phyloP scores from a whole-genome alignment of 495 filamentous ascomycete species.

The Hypoxylon crocopeplum region DNA sequence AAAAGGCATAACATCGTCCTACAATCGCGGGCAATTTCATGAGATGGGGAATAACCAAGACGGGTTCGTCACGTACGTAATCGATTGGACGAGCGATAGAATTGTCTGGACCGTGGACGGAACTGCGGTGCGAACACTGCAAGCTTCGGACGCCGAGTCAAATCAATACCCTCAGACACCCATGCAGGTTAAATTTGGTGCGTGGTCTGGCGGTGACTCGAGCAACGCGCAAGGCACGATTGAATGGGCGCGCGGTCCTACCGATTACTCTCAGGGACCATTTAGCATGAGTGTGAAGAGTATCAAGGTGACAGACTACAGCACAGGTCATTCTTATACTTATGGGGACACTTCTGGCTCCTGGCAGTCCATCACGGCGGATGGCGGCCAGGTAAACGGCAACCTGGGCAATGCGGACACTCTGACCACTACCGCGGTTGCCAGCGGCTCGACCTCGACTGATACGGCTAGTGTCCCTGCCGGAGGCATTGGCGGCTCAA shows the following conservation, averaged over 20 bases:
- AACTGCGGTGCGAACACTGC: slow-evolving; percentile 70
- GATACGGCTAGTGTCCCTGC: slow-evolving; percentile 57
- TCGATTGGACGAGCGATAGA: slow-evolving; percentile 80
- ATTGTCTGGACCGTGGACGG: slow-evolving; percentile 86
- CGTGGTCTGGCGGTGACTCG: slow-evolving; percentile 86
- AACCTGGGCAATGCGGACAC: slow-evolving; percentile 54
- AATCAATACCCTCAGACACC: slow-evolving; percentile 89
- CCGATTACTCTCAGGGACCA: slow-evolving; percentile 79
- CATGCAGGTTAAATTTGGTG: slow-evolving; percentile 83
- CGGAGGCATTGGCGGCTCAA: slow-evolving; percentile 67
- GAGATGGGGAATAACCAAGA: slow-evolving; percentile 66
- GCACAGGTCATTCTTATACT: slow-evolving; percentile 79
- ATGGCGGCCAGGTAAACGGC: slow-evolving; percentile 67
- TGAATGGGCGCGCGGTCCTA: slow-evolving; percentile 83
- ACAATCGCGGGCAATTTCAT: slow-evolving; percentile 77
- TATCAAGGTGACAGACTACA: slow-evolving; percentile 84
- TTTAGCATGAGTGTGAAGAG: slow-evolving; percentile 85
- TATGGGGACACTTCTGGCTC: slow-evolving; percentile 79
- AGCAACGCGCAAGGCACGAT: slow-evolving; percentile 78
- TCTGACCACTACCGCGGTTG: slow-evolving; percentile 57
- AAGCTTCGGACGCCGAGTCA: slow-evolving; percentile 59
- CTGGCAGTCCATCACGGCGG: slow-evolving; percentile 67
- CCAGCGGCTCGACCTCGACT: slow-evolving; percentile 46
- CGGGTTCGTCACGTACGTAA: slow-evolving; percentile 84
- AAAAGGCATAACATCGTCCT: slow-evolving; percentile 78